Base-by-base conservation (phyloP, 805 yeast genomes). In the Debaryomyces hansenii region DNA sequence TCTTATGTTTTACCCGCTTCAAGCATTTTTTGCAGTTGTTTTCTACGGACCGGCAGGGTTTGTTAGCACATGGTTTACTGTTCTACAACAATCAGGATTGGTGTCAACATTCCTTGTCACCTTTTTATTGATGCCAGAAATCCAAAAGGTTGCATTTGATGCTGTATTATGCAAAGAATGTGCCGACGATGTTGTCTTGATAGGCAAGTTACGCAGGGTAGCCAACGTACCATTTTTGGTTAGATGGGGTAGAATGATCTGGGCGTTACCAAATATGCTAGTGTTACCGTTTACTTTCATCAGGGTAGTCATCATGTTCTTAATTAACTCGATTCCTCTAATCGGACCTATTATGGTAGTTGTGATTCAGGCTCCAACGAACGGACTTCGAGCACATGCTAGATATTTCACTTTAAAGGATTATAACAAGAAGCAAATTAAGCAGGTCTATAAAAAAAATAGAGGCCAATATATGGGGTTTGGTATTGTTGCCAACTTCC, bases 361-460 rank as follows among this genome's bases (percentile, higher is more conserved):
- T 11, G 44, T 78, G 2, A 45, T 81, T 5, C 78, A 75, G 44
- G 83, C 87, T 0, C 80, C 86, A 0, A 62, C 76, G 16, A 75
- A 76, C 31, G 88, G 84, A 0, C 66, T 71, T 45, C 65, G 67
- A 37, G 72, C 79, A 31, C 87, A 83, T 44, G 55, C 66, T 12
- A 67, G 88, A 36, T 85, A 83, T 59, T 83, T 79, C 54, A 73
- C 72, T 32, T 69, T 84, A 42, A 83, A 80, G 56, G 82, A 80
- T 3, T 75, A 71, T 55, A 65, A 67, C 46, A 59, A 64, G 10
- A 61, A 71, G 11, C 78, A 80, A 50, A 66, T 69, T 6, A 63
- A 69, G 47, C 63, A 50, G 7, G 53, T 69, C 15, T 77, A 76
- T 62, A 52, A 55, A 11, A 55, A 55, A 7, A 64, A 68, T 38